Percentiles rank a stretch among this genome's conserved stretches.
Evolutionary conservation across 352 stramenopile species (phyloP).

Genomic region (Phytophthora multivora): DNA sequence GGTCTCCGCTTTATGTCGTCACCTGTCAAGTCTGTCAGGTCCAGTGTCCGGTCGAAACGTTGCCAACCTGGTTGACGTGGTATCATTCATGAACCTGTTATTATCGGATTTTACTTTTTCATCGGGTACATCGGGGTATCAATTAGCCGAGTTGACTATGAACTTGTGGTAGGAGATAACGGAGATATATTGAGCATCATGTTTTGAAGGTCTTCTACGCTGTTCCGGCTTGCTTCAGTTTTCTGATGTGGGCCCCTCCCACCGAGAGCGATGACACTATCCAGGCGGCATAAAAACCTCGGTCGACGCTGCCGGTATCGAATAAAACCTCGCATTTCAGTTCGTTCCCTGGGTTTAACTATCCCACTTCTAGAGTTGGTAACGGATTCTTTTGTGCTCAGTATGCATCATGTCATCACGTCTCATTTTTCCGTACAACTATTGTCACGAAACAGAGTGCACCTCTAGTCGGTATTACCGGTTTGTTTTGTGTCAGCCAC

Average conservation of each 20-base stretch:
- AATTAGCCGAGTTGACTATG: too few species aligned
- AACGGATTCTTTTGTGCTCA: background rate
- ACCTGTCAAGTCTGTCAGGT: constrained; percentile 10
- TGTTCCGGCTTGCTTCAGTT: background rate
- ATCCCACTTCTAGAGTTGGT: constrained; percentile 4
- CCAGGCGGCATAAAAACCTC: constrained; percentile 20
- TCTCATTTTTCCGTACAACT: constrained; percentile 6
- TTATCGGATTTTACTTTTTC: too few species aligned
- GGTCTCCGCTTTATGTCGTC: constrained; percentile 4
- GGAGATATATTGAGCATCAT: too few species aligned
- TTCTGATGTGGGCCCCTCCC: constrained; percentile 9
- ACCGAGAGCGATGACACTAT: constrained; percentile 30
- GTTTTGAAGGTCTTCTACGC: too few species aligned
- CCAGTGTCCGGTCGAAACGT: constrained; percentile 4
- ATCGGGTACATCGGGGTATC: too few species aligned
- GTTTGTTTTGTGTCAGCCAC: background rate
- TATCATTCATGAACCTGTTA: too few species aligned
- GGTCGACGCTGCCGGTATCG: background rate
- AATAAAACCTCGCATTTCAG: constrained; percentile 17
- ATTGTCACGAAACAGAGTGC: constrained; percentile 4
- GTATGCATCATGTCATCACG: background rate
- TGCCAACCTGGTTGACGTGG: background rate
- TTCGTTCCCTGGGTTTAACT: constrained; percentile 13
- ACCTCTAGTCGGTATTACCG: background rate
- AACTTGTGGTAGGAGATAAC: too few species aligned